Evolutionary conservation across 2,329 filamentous ascomycete genomes (phyloP), one percentile per base, ranked within the genome.

Genomic region (Boeremia exigua): DNA sequence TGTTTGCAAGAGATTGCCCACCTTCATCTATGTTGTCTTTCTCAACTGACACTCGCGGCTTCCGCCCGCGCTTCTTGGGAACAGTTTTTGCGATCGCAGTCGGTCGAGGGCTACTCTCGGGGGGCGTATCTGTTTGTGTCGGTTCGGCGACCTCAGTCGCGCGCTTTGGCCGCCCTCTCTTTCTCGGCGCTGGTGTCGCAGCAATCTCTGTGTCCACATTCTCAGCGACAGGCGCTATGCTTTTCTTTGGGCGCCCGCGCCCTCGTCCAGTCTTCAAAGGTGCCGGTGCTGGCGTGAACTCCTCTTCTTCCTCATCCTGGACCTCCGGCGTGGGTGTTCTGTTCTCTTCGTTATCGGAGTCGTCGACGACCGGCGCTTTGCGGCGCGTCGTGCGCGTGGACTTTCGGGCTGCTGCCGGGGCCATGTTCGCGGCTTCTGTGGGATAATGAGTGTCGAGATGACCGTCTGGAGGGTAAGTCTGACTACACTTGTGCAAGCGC

Each of bases 211-310:
- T 33, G 17, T 33, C 23, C 6, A n/a, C 33, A 12, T 33, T 17
- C 28, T 51, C 39, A 17, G 33, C 15, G n/a, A 8, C 25, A 19
- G 78, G 80, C 23, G 84, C 81, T 7, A 83, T 76, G 53, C 60
- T 55, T 49, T 71, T 73, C 38, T 82, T 78, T 60, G 84, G 79
- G n/a, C 84, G 80, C 48, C 84, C 81, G 58, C 87, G 84, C 61
- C 83, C 69, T 81, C 47, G 80, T 29, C 81, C 84, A 42, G 79
- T 81, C 56, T 82, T 83, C 51, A 84, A 80, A 1, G 88, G 84
- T 43, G 88, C 89, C 1, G 89, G 84, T 42, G 89, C 89, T 2
- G 92, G 92, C 39, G 89, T 89, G 68, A 92, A 95, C 45, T 96
- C 91, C 45, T 93, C 89, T 61, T 90, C 89, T 27, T 81, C 83